Conservation (phyloP, 2,329 filamentous ascomycete species). For the Neopestalotiopsis rosae region DNA sequence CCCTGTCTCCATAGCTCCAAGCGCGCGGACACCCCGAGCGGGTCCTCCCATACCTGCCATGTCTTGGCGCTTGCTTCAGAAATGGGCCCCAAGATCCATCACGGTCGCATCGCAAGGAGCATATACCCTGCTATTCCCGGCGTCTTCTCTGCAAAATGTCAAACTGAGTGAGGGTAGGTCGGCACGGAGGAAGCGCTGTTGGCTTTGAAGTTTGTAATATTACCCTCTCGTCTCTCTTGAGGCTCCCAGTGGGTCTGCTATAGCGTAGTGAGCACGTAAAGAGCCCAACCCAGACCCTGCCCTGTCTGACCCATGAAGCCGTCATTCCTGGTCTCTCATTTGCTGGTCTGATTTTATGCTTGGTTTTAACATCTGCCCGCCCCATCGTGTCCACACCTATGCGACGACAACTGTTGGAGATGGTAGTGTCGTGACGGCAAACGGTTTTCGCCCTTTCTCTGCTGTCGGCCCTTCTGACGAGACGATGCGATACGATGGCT, state of each 20-base stretch:
- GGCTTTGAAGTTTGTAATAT: no score
- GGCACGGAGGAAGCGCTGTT: not conserved
- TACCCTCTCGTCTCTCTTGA: not conserved
- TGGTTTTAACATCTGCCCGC: constrained; percentile 18
- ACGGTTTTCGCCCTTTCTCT: constrained; percentile 9
- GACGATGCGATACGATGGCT: not conserved
- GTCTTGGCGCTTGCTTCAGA: constrained; percentile 14
- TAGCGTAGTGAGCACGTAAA: not conserved
- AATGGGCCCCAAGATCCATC: not conserved
- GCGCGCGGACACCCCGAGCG: constrained; percentile 7
- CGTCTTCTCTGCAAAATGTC: not conserved
- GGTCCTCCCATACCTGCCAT: constrained; percentile 2
- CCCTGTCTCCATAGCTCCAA: not conserved
- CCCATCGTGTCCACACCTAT: constrained; percentile 21
- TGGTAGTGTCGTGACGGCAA: constrained; percentile 15
- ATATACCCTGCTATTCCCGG: constrained; percentile 16
- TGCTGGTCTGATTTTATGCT: constrained; percentile 16
- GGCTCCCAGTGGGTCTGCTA: constrained; percentile 8
- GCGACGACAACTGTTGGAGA: constrained; percentile 24
- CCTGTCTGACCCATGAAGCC: not conserved
- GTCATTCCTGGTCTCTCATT: constrained; percentile 5
- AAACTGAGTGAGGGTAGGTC: not conserved
- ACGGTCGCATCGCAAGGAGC: constrained; percentile 2
- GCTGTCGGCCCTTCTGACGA: constrained; percentile 2
- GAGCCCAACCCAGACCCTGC: not conserved